Base-by-base conservation (phyloP, 1,284 basidiomycete species). In the Meira miltonrushii region DNA sequence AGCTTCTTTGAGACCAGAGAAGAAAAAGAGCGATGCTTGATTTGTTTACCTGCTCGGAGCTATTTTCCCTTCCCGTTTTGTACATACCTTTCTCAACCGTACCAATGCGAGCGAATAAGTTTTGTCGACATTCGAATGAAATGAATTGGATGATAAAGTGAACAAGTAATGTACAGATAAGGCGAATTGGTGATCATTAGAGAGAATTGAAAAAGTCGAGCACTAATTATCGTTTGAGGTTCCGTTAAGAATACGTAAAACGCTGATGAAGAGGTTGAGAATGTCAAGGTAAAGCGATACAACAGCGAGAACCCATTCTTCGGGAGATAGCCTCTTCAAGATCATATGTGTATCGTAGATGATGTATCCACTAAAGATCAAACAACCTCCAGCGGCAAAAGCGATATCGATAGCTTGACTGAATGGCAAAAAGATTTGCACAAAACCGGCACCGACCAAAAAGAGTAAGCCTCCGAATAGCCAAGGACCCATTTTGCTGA, bases 281-380 rank as follows among this genome's bases (percentile, higher is more conserved):
- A 79, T 67, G 62, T 84, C 85, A 54, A 75, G 66, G 56, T 53
- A 94, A 40, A 94, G 85, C 66, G 85, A 88, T 77, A 94, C 87
- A 48, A 88, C 83, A 51, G 86, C 90, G 80, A 91, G 81, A 63
- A 92, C 90, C 80, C 85, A 92, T 75, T 93, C 91, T 66, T 92
- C 90, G 0, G 89, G 88, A 12, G 87, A 88, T 39, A 92, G 81
- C 57, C 85, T 84, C 64, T 84, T 85, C 39, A 46, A 89, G 79
- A 94, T 90, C 61, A 86, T 78, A 78, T 87, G 89, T 1, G 91
- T 94, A 65, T 93, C 90, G 74, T 87, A 92, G 17, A 81, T 60
- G 40, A 80, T 79, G 70, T 79, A 79, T 39, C 69, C 39, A 86
- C 88, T 64, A 82, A 93, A 93, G 59, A 93, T 78, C 47, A 92